phyloP scores from a whole-genome alignment of 208 protist genomes.

The Trypanosoma avium region DNA sequence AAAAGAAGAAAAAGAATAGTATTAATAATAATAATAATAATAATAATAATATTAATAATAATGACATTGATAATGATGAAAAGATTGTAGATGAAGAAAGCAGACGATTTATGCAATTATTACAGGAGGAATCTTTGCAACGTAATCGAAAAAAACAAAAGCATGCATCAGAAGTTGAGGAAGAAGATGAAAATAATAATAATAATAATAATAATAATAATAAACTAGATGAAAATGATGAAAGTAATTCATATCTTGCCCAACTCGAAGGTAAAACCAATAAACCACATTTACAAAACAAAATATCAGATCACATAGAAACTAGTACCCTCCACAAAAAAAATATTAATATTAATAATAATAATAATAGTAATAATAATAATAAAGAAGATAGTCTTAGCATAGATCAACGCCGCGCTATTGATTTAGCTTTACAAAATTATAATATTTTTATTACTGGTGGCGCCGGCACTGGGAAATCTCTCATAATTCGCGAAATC shows the following conservation, averaged over 20 bases:
- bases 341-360: not conserved
- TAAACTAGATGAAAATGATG: not conserved
- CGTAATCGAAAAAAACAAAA: conserved; percentile 2
- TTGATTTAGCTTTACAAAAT: conserved; percentile 28
- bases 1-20: conserved; percentile 1
- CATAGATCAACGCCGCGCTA: conserved; percentile 31
- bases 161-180: not conserved
- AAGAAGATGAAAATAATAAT: too few relatives aligned
- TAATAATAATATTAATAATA: not conserved
- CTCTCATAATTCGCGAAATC: conserved; percentile 51
- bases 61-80: not conserved
- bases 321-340: not conserved
- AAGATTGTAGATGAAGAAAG: conserved; percentile 31
- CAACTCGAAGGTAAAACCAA: not conserved
- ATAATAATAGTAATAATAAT: not conserved
- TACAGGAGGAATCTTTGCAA: conserved; percentile 22
- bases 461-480: conserved; percentile 67
- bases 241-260: not conserved
- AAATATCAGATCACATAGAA: too few relatives aligned
- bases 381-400: not conserved
- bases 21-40: not conserved
- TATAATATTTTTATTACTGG: conserved; percentile 66
- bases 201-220: too few relatives aligned
- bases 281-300: conserved; percentile 4
- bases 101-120: conserved; percentile 27